phyloP scores from a whole-genome alignment of 805 yeast genomes.

The Wickerhamiella kazuoi region DNA sequence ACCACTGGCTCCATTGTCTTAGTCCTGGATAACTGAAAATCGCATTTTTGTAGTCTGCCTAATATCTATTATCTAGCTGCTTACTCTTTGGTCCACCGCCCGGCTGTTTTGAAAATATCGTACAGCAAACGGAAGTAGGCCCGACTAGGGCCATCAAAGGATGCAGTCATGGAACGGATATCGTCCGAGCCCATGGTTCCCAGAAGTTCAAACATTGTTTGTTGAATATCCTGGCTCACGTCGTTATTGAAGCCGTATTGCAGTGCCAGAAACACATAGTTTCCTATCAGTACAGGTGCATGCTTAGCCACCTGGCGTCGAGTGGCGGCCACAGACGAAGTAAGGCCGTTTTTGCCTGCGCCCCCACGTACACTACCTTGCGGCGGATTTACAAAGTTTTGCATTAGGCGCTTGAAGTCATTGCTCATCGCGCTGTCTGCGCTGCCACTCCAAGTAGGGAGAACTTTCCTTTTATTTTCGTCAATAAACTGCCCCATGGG shows the following conservation, averaged over 20 bases:
- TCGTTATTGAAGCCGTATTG: constrained; percentile 29
- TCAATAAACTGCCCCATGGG: too few relatives aligned
- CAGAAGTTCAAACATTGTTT: constrained; percentile 45
- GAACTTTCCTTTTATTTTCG: too few relatives aligned
- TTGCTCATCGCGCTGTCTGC: constrained; percentile 24
- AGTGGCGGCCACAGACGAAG: constrained; percentile 35
- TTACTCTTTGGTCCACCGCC: constrained; percentile 61
- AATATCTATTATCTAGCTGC: too few relatives aligned
- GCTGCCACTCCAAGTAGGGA: constrained; percentile 6
- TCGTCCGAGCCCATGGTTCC: constrained; percentile 56
- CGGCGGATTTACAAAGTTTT: constrained; percentile 60
- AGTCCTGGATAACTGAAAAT: neutral
- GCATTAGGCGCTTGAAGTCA: constrained; percentile 37
- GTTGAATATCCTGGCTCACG: constrained; percentile 32
- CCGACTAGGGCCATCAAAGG: constrained; percentile 54
- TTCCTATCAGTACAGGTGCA: constrained; percentile 31
- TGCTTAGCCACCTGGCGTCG: constrained; percentile 25
- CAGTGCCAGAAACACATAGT: constrained; percentile 41
- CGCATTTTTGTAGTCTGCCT: neutral
- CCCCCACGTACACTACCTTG: constrained; percentile 17
- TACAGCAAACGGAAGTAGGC: constrained; percentile 49
- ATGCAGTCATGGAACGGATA: constrained; percentile 39
- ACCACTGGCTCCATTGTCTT: constrained; percentile 36
- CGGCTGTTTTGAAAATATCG: constrained; percentile 54
- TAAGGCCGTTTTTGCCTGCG: constrained; percentile 26